phyloP scores from a whole-genome alignment of 257 asterid species.

The Solanum sitiens region DNA sequence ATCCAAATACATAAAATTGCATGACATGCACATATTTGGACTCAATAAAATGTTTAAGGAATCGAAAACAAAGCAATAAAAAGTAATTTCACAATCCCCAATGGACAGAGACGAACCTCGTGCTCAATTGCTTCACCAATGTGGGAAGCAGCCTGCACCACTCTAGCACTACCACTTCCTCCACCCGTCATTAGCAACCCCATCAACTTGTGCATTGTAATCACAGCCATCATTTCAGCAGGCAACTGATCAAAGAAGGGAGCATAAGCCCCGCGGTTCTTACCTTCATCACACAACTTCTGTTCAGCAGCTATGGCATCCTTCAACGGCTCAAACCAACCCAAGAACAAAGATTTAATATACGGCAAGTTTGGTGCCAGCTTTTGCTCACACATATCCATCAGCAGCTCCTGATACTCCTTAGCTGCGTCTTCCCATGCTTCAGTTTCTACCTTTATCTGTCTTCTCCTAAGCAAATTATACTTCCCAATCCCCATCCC shows the following conservation, averaged over 20 bases:
- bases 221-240: conserved; percentile 93
- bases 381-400: conserved; percentile 92
- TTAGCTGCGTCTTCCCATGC: conserved; percentile 89
- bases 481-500: conserved; percentile 73
- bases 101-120: conserved; percentile 43
- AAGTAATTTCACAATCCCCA: neutral
- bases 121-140: conserved; percentile 93
- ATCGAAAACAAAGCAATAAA: neutral
- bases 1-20: neutral
- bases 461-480: conserved; percentile 56
- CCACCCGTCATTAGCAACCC: conserved; percentile 84
- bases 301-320: conserved; percentile 86
- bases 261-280: conserved; percentile 40
- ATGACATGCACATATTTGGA: neutral
- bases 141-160: conserved; percentile 64
- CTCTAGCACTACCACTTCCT: conserved; percentile 58
- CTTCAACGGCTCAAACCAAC: conserved; percentile 94
- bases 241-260: conserved; percentile 61
- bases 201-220: conserved; percentile 92
- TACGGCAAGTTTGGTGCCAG: conserved; percentile 93
- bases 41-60: neutral
- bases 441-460: conserved; percentile 73
- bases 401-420: conserved; percentile 76
- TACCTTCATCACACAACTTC: conserved; percentile 42
- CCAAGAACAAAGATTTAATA: conserved; percentile 74